Percentiles rank a stretch among this genome's conserved stretches.
These are phyloP conservation scores for Verticillium nonalfalfae DNA, from an alignment of 2,329 filamentous ascomycete species.

Conservation along the genomic window DNA sequence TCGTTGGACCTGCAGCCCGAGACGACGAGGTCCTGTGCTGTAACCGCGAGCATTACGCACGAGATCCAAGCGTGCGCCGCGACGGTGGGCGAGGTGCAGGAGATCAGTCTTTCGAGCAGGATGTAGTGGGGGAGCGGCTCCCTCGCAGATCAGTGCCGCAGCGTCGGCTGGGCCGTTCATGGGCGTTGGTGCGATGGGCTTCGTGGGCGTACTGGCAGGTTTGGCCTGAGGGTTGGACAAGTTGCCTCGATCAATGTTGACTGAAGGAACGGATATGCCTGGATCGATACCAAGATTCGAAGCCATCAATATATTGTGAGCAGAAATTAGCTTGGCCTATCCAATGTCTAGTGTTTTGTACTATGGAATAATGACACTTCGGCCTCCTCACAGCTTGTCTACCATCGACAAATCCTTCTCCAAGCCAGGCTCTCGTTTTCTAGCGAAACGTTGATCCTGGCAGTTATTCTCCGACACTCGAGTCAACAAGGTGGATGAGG, in stretches of 20 bases:
- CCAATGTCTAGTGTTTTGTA: no score
- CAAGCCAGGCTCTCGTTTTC: no score
- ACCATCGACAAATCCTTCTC: no score
- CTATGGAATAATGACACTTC: no score
- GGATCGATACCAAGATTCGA: no score
- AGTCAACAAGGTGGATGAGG: background rate
- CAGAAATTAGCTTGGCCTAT: no score
- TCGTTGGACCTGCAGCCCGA: background rate
- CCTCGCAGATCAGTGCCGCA: constrained; percentile 16
- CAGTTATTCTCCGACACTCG: background rate
- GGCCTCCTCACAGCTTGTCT: no score
- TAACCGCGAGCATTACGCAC: constrained; percentile 9
- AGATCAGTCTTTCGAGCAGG: constrained; percentile 7
- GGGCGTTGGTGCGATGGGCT: background rate
- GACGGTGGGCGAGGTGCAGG: constrained; percentile 8
- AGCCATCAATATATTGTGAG: no score
- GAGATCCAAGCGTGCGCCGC: constrained; percentile 8
- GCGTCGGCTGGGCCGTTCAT: background rate
- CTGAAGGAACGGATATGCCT: no score
- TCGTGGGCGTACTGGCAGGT: background rate
- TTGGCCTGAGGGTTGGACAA: background rate
- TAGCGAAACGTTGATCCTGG: no score
- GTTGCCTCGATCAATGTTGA: no score
- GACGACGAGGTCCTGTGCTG: constrained; percentile 6
- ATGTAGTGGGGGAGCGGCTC: constrained; percentile 16